Evolutionary conservation across 2,329 filamentous ascomycete genomes (phyloP), one percentile per base, ranked within the genome.

Genomic region (Alternaria panax): DNA sequence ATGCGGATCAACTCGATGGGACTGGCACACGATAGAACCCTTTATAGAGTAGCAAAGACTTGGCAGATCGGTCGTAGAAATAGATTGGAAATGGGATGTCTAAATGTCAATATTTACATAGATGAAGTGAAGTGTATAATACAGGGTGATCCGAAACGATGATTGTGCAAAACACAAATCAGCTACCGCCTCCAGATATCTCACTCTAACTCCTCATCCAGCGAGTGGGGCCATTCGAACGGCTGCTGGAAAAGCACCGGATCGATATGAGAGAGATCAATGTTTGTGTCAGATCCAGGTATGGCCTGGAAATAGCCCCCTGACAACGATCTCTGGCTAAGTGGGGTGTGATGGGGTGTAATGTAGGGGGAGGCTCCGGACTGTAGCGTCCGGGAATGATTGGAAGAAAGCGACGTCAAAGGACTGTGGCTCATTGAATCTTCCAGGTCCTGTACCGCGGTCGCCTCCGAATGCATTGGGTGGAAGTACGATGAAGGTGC

Each of bases 401-500:
- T 34, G 0, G 24, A 18, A 12, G 28, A 28, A 34, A 28, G 36
- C n/a, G 54, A 32, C 7, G 46, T 20, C 18, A 50, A 28, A 7
- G 51, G 54, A 14, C 45, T 61, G 12, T 51, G 32, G 16, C 38
- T 16, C 4, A 27, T 9, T 7, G 7, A 14, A 6, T 54, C 51
- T 2, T n/a, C 11, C 12, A 22, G 1, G 1, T 32, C 46, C 8
- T 41, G 41, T 1, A 46, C 22, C 1, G 27, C 54, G 7, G 45
- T 38, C 14, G 54, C 34, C 20, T 27, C 18, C 11, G 54, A 51
- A 3, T 50, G 25, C 14, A 38, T 30, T 3, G 50, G 24, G 6
- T 9, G 18, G 7, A 18, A 5, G n/a, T 58, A 61, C 14, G 25
- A 34, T 3, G 59, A 61, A n/a, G 59, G 40, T 7, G 36, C 12